Base-by-base conservation (phyloP, 306 rosid species). In the Quercus ilex region DNA sequence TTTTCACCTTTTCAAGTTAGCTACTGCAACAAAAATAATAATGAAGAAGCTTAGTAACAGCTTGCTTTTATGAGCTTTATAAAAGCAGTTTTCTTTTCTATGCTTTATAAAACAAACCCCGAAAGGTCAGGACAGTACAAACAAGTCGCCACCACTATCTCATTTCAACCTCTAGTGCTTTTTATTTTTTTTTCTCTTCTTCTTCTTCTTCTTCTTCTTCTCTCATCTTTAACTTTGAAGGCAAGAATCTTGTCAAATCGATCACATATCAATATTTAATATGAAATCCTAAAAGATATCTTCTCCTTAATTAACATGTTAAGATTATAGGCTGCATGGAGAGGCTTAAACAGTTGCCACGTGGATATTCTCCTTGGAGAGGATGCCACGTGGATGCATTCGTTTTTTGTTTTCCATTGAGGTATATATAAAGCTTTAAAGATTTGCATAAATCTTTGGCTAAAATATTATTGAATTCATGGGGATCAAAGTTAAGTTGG, bases 161-260 rank as follows among this genome's bases (percentile, higher is more conserved):
- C 53, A 64, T 58, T 25, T 64, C 35, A 14, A 64, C 12, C 43
- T 33, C 4, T 68, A 49, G 53, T 2, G 9, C 35, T 55, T 63
- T 35, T 52, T 59, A 13, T 15, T 31, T 12, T 30, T 26, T 23
- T 17, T 20, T 2, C n/a, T 28, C 43, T 23, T 57, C 26, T 23
- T 4, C 53, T 7, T 33, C 53, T 2, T 28, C 43, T 23, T 57
- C 26, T 23, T 4, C 53, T 7, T 33, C 53, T 41, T 69, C 74
- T 46, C 33, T 49, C 76, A 28, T 75, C 85, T 81, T 81, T 81
- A 68, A 72, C 73, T 73, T 74, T 56, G 85, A 81, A 81, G 85
- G 69, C 73, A 84, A 35, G 88, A 85, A 78, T 82, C 81, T 74
- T 81, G 79, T 81, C 85, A 64, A 78, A 81, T 41, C 46, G 46